Evolutionary conservation across 768 basidiomycete genomes (phyloP).

Genomic region (Rhodotorula graminis): DNA sequence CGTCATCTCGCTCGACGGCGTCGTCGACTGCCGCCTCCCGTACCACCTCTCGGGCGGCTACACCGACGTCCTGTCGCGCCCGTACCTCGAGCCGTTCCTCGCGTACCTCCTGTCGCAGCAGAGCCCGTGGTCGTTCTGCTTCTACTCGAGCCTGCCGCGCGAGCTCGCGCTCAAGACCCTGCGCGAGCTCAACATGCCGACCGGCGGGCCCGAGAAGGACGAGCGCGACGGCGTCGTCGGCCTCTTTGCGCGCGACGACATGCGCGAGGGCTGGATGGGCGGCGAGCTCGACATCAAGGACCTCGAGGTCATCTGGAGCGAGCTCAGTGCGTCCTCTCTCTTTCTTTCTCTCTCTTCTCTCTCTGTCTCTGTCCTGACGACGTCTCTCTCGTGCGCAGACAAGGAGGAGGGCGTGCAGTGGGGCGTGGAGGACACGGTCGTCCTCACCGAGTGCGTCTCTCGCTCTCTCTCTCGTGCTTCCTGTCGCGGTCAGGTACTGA

Average conservation of each 20-base stretch:
- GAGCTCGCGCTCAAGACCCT: conserved; percentile 14
- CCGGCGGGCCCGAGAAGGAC: conserved; percentile 34
- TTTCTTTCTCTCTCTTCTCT: too few species aligned
- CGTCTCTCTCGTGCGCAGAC: not conserved
- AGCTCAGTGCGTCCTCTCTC: not conserved
- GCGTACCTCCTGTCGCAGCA: conserved; percentile 21
- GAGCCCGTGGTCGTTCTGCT: conserved; percentile 19
- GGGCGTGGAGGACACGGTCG: conserved; percentile 23
- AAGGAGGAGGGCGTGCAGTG: conserved; percentile 28
- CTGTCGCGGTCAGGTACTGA: not conserved
- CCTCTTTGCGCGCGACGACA: conserved; percentile 22
- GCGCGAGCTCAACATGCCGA: conserved; percentile 27
- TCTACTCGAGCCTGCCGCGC: conserved; percentile 20
- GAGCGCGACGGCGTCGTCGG: conserved; percentile 35
- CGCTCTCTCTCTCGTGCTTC: not conserved
- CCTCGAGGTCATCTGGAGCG: conserved; percentile 23
- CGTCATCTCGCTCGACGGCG: conserved; percentile 26
- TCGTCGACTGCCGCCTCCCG: conserved; percentile 24
- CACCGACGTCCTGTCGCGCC: conserved; percentile 22
- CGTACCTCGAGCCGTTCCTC: conserved; percentile 23
- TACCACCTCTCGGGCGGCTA: conserved; percentile 23
- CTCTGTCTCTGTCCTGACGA: not conserved
- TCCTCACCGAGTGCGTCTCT: conserved; percentile 13
- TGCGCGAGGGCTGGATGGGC: conserved; percentile 4
- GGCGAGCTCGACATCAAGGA: conserved; percentile 17